These are phyloP conservation scores for Apocynum venetum DNA, from an alignment of 257 asterid genomes.

Conservation along the genomic window DNA sequence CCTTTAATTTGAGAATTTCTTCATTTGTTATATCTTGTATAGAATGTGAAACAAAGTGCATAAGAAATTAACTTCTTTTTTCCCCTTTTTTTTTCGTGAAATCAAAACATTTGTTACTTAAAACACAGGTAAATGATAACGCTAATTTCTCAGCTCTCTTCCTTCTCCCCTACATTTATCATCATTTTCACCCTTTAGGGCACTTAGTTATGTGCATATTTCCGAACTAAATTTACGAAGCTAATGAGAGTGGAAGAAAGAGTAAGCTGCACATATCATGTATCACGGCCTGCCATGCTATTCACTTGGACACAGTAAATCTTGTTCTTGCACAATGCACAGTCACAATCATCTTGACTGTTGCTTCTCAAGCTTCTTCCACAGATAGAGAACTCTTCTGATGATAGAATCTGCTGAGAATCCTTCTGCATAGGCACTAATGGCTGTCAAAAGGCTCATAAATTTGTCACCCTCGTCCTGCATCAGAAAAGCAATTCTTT, in stretches of 20 bases:
- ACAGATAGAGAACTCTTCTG: constrained; percentile 65
- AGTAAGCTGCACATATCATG: not conserved
- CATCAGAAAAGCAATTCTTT: constrained; percentile 12
- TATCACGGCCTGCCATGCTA: not conserved
- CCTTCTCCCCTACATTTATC: not conserved
- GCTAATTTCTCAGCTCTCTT: not conserved
- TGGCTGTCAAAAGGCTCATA: constrained; percentile 78
- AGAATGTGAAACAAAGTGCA: not conserved
- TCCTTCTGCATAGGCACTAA: constrained; percentile 94
- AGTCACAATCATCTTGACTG: constrained; percentile 9
- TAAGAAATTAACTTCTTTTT: not conserved
- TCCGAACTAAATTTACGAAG: not conserved
- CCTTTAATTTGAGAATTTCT: not conserved
- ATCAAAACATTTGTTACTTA: not conserved
- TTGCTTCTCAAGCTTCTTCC: constrained; percentile 79
- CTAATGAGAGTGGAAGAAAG: not conserved
- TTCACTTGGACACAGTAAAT: not conserved
- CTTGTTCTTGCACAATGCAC: too few species aligned
- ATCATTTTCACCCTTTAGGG: not conserved
- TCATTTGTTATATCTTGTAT: too few species aligned
- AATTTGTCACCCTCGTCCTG: constrained; percentile 93
- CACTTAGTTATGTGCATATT: not conserved
- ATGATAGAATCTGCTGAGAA: constrained; percentile 79
- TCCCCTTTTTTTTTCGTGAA: not conserved
- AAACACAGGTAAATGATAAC: not conserved